A percentile compares a stretch with the other conserved stretches of the same genome.
phyloP scores from a whole-genome alignment of 768 basidiomycete species.

The Lanmaoa pseudosensibilis region DNA sequence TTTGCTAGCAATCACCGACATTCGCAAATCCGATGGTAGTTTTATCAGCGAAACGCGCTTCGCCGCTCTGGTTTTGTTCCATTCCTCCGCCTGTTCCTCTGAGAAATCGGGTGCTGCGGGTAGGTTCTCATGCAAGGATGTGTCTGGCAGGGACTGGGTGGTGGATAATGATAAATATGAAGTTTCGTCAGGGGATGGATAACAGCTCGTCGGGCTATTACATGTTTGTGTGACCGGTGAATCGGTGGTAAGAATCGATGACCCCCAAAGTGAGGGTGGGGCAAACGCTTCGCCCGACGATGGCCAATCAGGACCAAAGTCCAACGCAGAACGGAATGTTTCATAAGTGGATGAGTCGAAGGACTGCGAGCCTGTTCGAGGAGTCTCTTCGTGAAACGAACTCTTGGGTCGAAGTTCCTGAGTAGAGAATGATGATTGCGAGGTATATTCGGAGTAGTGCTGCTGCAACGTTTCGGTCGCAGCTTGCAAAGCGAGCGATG shows the following conservation, averaged over 20 bases:
- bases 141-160: slow-evolving; percentile 21
- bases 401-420: slow-evolving; percentile 25
- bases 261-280: slow-evolving; percentile 33
- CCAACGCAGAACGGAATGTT: slow-evolving; percentile 70
- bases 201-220: slow-evolving; percentile 35
- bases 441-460: slow-evolving; percentile 33
- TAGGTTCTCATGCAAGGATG: slow-evolving; percentile 45
- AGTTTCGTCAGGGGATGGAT: slow-evolving; percentile 31
- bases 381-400: slow-evolving; percentile 13
- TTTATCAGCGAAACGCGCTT: slow-evolving; percentile 82
- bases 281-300: slow-evolving; percentile 41
- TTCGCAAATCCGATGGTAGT: slow-evolving; percentile 56
- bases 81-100: slow-evolving; percentile 81
- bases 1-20: slow-evolving; percentile 23
- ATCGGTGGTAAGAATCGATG: slow-evolving; percentile 35
- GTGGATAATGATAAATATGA: slow-evolving; percentile 23
- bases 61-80: slow-evolving; percentile 82
- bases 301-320: slow-evolving; percentile 52
- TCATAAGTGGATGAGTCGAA: slow-evolving; percentile 52
- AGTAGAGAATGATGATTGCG: slow-evolving; percentile 38
- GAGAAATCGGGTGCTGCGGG: slow-evolving; percentile 45
- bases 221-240: slow-evolving; percentile 33
- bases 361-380: slow-evolving; percentile 16
- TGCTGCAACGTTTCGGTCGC: slow-evolving; percentile 66
- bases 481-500: slow-evolving; percentile 68